phyloP scores from a whole-genome alignment of 2,329 filamentous ascomycete species.

The Blastomyces emzantsi region DNA sequence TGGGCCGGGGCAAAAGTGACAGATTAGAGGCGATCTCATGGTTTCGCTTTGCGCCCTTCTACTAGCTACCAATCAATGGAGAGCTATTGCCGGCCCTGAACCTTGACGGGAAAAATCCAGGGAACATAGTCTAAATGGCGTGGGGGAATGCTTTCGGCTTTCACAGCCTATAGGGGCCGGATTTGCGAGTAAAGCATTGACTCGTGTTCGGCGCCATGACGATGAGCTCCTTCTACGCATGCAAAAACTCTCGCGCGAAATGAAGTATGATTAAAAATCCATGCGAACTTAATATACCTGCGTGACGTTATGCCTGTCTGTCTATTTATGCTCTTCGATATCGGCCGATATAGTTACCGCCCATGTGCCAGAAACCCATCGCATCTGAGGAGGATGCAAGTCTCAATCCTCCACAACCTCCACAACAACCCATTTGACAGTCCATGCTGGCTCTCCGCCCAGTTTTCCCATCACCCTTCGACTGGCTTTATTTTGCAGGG shows the following conservation, averaged over 20 bases:
- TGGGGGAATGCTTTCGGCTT: not conserved
- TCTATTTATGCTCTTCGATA: too few species aligned
- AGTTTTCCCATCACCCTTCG: conserved; percentile 39
- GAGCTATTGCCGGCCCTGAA: not conserved
- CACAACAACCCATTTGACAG: conserved; percentile 31
- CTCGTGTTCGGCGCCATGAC: not conserved
- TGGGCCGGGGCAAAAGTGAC: not conserved
- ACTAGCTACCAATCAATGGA: not conserved
- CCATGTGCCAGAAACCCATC: not conserved
- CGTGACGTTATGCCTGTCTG: too few species aligned
- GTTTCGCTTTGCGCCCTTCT: not conserved
- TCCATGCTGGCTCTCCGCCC: conserved; percentile 30
- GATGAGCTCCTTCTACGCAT: not conserved
- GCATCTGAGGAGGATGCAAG: not conserved
- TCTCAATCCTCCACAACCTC: conserved; percentile 17
- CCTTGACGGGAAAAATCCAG: not conserved
- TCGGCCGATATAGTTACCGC: too few species aligned
- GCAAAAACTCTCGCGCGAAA: not conserved
- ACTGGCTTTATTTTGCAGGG: conserved; percentile 29
- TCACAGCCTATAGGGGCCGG: not conserved
- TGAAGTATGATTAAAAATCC: too few species aligned
- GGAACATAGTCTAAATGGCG: not conserved
- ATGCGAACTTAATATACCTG: too few species aligned
- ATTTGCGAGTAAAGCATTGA: not conserved
- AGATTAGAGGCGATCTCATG: not conserved